phyloP scores from a whole-genome alignment of 202 grass and related monocot genomes.

The Elaeis oleifera region DNA sequence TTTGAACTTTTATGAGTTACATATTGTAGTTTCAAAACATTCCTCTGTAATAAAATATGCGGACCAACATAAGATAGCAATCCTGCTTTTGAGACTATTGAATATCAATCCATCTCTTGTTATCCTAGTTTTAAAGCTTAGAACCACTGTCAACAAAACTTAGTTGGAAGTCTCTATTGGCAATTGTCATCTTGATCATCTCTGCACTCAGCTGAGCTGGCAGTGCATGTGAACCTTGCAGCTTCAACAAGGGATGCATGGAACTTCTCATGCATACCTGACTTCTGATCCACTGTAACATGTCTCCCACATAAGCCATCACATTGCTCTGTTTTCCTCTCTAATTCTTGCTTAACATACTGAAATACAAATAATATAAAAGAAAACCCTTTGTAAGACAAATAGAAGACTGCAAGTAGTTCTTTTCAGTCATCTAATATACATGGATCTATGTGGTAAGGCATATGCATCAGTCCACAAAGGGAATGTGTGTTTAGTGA shows the following conservation, averaged over 20 bases:
- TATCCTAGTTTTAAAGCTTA: too few species aligned
- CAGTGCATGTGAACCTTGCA: constrained; percentile 16
- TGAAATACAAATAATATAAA: constrained; percentile 18
- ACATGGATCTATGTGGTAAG: background rate
- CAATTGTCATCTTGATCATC: background rate
- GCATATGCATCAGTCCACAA: background rate
- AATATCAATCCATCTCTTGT: too few species aligned
- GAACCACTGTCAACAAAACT: too few species aligned
- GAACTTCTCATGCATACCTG: constrained; percentile 49
- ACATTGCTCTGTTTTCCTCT: constrained; percentile 30
- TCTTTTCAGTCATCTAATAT: background rate
- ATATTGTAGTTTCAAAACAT: too few species aligned
- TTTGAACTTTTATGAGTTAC: too few species aligned
- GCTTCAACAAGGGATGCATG: constrained; percentile 49
- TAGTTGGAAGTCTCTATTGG: too few species aligned
- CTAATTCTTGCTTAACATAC: constrained; percentile 50
- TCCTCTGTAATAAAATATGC: too few species aligned
- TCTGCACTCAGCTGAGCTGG: constrained; percentile 4
- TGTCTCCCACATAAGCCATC: constrained; percentile 34
- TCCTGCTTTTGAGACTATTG: too few species aligned
- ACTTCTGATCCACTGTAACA: constrained; percentile 36
- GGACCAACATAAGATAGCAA: too few species aligned
- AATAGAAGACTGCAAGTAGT: background rate
- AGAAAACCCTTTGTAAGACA: background rate
- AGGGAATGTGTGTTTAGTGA: too few species aligned